Conservation (phyloP, 176 grass and related monocot genomes). For the Carex kokanica region DNA sequence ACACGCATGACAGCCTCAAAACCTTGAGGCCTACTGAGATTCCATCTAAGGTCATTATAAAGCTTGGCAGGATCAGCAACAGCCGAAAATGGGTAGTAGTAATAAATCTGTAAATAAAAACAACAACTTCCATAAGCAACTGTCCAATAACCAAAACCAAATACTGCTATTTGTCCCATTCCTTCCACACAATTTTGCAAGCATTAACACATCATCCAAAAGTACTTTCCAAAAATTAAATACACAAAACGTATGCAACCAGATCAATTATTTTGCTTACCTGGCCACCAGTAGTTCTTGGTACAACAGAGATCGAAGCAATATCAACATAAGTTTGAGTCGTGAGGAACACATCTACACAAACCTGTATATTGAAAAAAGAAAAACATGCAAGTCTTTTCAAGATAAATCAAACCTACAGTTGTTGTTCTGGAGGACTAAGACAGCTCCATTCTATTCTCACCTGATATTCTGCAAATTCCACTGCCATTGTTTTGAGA, state of each 20-base stretch:
- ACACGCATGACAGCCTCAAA: constrained; percentile 91
- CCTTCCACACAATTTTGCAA: background rate
- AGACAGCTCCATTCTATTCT: constrained; percentile 3
- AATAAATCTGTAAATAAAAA: constrained; percentile 62
- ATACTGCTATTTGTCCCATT: background rate
- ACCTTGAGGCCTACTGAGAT: constrained; percentile 86
- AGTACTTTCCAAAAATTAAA: background rate
- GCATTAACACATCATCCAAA: background rate
- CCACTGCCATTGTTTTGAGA: constrained; percentile 78
- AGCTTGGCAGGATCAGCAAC: constrained; percentile 79
- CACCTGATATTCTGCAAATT: constrained; percentile 93
- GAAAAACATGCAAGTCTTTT: constrained; percentile 19
- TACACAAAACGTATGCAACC: background rate
- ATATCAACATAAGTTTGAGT: constrained; percentile 75
- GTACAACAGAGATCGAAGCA: constrained; percentile 77
- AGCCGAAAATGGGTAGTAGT: constrained; percentile 90
- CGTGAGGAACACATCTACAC: constrained; percentile 79
- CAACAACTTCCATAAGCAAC: background rate
- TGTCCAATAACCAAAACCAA: background rate
- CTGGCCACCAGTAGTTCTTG: constrained; percentile 71
- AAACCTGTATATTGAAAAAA: constrained; percentile 56
- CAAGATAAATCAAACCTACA: background rate
- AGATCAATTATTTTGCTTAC: constrained; percentile 37
- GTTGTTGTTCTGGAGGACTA: background rate
- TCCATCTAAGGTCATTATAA: constrained; percentile 95